These are phyloP conservation scores for Diplodia mutila DNA, from an alignment of 2,329 filamentous ascomycete species.

Conservation along the genomic window DNA sequence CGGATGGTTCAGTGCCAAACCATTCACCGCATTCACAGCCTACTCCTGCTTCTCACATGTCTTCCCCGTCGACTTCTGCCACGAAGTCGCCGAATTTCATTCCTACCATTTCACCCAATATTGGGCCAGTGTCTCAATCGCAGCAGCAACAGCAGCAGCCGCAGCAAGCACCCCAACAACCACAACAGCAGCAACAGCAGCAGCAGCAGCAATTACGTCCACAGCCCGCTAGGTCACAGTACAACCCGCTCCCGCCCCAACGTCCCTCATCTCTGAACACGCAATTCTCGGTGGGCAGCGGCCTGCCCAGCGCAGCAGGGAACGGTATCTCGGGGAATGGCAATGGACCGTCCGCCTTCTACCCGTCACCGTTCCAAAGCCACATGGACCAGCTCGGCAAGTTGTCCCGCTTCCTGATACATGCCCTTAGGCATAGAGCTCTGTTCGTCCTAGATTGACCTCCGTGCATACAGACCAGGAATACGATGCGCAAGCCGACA, in stretches of 20 bases:
- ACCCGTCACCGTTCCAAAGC: constrained; percentile 86
- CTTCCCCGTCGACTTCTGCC: constrained; percentile 63
- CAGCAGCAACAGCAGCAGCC: constrained; percentile 49
- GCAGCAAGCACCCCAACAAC: constrained; percentile 51
- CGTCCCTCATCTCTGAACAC: constrained; percentile 41
- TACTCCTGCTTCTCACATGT: constrained; percentile 78
- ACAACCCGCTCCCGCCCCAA: constrained; percentile 47
- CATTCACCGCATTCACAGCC: constrained; percentile 76
- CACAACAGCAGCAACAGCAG: constrained; percentile 37
- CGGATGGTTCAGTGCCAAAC: constrained; percentile 47
- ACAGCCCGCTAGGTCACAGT: constrained; percentile 53
- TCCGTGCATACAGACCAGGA: constrained; percentile 82
- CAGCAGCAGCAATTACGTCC: constrained; percentile 47
- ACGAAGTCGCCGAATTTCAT: constrained; percentile 65
- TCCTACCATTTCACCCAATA: constrained; percentile 63
- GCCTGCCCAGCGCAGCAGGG: constrained; percentile 39
- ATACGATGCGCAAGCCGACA: constrained; percentile 87
- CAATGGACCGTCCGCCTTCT: constrained; percentile 61
- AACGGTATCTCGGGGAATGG: constrained; percentile 41
- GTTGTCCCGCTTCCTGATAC: constrained; percentile 60
- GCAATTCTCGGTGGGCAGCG: constrained; percentile 42
- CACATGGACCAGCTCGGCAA: constrained; percentile 96
- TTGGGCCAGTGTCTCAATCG: constrained; percentile 56
- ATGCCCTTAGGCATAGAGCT: constrained; percentile 57
- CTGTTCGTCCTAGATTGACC: constrained; percentile 70